Evolutionary conservation across 305 asterid species (phyloP), one percentile per base, ranked within the genome.

Genomic region (Fraxinus velutina): DNA sequence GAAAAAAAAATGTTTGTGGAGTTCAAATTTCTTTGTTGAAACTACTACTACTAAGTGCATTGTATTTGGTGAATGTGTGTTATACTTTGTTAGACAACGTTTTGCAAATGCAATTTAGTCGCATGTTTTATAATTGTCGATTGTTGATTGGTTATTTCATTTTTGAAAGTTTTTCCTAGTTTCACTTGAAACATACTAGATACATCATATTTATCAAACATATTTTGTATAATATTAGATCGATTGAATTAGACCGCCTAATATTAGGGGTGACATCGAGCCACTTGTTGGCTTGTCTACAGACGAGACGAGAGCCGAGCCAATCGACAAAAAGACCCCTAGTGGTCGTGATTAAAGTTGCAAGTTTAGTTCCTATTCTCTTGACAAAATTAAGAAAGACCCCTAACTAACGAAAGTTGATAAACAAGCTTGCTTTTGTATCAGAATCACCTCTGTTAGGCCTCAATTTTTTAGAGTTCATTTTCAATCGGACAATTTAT

Each of bases 1-100:
- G 73, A 80, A 73, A 33, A 47, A 47, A 77, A 75, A 37, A 36
- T 82, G 85, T 82, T 80, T 86, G 90, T 77, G 84, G 81, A 80
- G 83, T 73, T 80, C 77, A 36, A 78, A 80, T 78, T 84, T 82
- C 60, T 72, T 75, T 55, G 37, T 76, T 82, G 47, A 6, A 71
- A 60, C 32, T 21, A 19, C 32, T 21, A 19, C 32, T 82, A 73
- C 0, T 27, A 27, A 36, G 64, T 80, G 27, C 33, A 44, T 73
- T 75, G 83, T 83, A 47, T 29, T 75, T 42, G 60, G 76, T 62
- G 80, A 79, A 82, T 79, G 86, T 47, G 19, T 71, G 87, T 62
- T 83, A 86, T 81, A 82, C 86, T 79, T 73, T 27, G 80, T 82
- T 84, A 77, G 83, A 81, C 75, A 13, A 27, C 33, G 78, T 57